These are phyloP conservation scores for Yamadazyma nakazawae DNA, from an alignment of 805 yeast genomes.

Conservation along the genomic window DNA sequence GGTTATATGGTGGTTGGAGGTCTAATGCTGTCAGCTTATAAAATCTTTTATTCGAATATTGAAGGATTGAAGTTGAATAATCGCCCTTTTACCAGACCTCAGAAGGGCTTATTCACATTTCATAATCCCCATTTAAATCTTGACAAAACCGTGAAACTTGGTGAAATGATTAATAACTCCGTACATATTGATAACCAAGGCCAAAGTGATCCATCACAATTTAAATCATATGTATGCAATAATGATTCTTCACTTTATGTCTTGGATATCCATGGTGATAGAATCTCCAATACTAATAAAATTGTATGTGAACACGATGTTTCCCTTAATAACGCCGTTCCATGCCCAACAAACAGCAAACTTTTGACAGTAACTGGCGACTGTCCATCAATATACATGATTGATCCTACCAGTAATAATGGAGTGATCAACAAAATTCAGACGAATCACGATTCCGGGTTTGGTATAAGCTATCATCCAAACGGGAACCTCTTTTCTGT, in stretches of 20 bases:
- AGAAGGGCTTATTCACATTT: slow-evolving; percentile 63
- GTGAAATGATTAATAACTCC: slow-evolving; percentile 80
- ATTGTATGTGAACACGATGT: slow-evolving; percentile 51
- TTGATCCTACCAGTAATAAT: slow-evolving; percentile 38
- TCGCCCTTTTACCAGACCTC: slow-evolving; percentile 16
- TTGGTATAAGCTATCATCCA: slow-evolving; percentile 76
- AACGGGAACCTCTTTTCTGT: slow-evolving; percentile 73
- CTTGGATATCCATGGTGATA: slow-evolving; percentile 53
- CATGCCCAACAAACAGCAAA: slow-evolving; percentile 45
- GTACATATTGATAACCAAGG: slow-evolving; percentile 54
- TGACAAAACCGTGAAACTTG: slow-evolving; percentile 55
- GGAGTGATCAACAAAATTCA: slow-evolving; percentile 30
- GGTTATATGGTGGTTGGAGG: slow-evolving; percentile 52
- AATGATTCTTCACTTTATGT: slow-evolving; percentile 74
- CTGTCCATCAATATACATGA: slow-evolving; percentile 57
- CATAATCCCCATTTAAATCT: slow-evolving; percentile 49
- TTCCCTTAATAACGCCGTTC: slow-evolving; percentile 71
- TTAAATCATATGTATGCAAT: slow-evolving; percentile 69
- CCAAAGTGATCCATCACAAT: slow-evolving; percentile 22
- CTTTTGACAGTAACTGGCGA: slow-evolving; percentile 68
- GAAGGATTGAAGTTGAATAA: slow-evolving; percentile 15
- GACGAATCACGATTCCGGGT: slow-evolving; percentile 73
- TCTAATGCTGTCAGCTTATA: slow-evolving; percentile 38
- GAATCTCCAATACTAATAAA: slow-evolving; percentile 39
- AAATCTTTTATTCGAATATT: slow-evolving; percentile 22